Base-by-base conservation (phyloP, 441 rosid genomes). In the Pelargonium cotyledonis region DNA sequence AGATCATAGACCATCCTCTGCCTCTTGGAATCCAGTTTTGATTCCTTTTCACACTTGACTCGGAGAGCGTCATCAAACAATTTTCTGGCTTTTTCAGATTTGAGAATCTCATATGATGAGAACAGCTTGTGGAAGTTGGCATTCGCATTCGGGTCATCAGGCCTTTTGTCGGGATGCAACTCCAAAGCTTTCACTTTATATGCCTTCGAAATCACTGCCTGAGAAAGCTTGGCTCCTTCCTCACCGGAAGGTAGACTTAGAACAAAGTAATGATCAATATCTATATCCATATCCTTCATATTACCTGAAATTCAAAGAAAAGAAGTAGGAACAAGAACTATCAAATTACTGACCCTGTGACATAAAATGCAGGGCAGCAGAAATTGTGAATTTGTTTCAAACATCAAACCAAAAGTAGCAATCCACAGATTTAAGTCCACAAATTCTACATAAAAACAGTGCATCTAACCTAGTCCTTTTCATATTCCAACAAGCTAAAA, bases 111-210 rank as follows among this genome's bases (percentile, higher is more conserved):
- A 8, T 94, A 88, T 0, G 98, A 91, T 0, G 89, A 67, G 79
- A 87, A 86, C 12, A 94, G 83, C 86, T 70, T 88, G 66, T 88
- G 97, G 72, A 91, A 94, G 65, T 88, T 91, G 0, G 67, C 89
- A 1, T 82, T 89, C 1, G 99, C 98, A 18, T 88, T 62, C 0
- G 95, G 95, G 63, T 94, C 99, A 67, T 94, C 93, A 0, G 74
- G 97, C 14, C 96, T 75, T 79, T 94, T 94, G 68, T 94, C 98
- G 0, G 96, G 98, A 67, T 94, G 97, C 83, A 88, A 80, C 51
- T 80, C 89, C 66, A 92, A 80, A 29, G 97, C 96, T 75, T 88
- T 93, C 40, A 72, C 66, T 72, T 81, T 87, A 78, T 88, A 93
- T 0, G 88, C 98, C 81, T 87, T 91, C 0, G 87, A 58, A 73